Base-by-base conservation (phyloP, 371 early-diverging fungal genomes). In the Mortierella sp. region DNA sequence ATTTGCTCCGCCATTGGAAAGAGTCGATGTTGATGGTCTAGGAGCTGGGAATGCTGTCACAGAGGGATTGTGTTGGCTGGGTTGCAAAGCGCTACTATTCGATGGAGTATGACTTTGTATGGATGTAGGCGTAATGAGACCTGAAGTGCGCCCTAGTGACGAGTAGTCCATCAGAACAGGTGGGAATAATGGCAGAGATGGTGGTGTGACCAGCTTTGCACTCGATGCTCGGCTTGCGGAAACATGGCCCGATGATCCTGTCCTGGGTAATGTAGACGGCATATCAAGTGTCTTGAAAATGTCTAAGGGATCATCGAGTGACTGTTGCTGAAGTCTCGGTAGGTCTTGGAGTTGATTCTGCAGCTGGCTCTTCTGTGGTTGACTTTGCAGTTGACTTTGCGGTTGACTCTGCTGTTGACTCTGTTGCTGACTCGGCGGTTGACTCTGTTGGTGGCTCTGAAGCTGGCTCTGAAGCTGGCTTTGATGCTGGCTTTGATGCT, bases 211-310 rank as follows among this genome's bases (percentile, higher is more conserved):
- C 53, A 63, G 44, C n/a, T 68, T 46, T 14, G 62, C 56, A 16
- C 64, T 28, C 9, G n/a, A 45, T 19, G 73, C 28, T 9, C 63
- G 47, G 7, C 46, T 46, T 14, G 62, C 51, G 30, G 55, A n/a
- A 7, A 51, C 52, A 23, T 60, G 37, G 9, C 68, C 46, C 44
- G 60, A 52, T 47, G 48, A 21, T 28, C 57, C 30, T 29, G 57
- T 28, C 16, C 18, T 26, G 5, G 30, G 29, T 1, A 57, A 51
- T 21, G 61, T 51, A 1, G 65, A 45, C 9, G 57, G n/a, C 14
- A 64, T 57, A 7, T 76, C 77, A 12, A 68, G 30, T 6, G 72
- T 66, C 48, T 67, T 71, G 45, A 75, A 75, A 62, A 76, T 68
- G 58, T 76, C 77, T 5, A 68, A 61, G 1, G 77, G 71, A 63